These are phyloP conservation scores for Sphagnum magellanicum DNA, from an alignment of 228 moss, liverwort and hornwort genomes.

Conservation along the genomic window DNA sequence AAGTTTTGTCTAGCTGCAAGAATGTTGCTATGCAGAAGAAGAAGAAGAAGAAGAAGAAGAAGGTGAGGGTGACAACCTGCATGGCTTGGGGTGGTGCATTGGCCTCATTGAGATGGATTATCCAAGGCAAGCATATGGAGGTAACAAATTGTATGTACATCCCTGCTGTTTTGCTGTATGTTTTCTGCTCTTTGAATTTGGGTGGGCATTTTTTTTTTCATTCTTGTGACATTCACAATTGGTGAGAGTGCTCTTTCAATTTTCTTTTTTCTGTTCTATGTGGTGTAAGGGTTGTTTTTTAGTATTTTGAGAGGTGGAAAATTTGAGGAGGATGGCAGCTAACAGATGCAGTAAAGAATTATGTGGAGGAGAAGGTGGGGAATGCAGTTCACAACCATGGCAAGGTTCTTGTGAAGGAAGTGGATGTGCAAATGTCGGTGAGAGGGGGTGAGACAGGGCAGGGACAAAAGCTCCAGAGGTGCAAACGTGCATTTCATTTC, in stretches of 20 bases:
- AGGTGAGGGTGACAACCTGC: constrained; percentile 38
- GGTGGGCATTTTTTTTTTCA: no score
- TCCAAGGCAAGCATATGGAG: constrained; percentile 89
- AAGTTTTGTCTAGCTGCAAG: no score
- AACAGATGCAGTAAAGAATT: constrained; percentile 77
- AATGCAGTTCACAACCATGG: constrained; percentile 83
- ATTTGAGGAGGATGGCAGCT: constrained; percentile 27
- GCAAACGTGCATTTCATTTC: constrained; percentile 45
- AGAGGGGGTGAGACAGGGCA: constrained; percentile 75
- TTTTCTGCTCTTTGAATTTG: no score
- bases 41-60: no score
- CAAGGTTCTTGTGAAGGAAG: constrained; percentile 65
- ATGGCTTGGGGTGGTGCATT: constrained; percentile 62
- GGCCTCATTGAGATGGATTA: constrained; percentile 70
- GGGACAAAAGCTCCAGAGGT: constrained; percentile 71
- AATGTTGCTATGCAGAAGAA: no score
- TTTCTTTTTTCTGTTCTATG: no score
- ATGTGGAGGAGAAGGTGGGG: constrained; percentile 76
- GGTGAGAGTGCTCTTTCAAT: no score
- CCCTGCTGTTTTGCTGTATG: no score
- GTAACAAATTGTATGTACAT: constrained; percentile 11
- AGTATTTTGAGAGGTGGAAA: no score
- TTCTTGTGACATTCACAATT: no score
- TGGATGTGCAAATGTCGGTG: constrained; percentile 80
- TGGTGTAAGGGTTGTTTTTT: no score